phyloP scores from a whole-genome alignment of 345 rosid species.

The Pistacia integerrima region DNA sequence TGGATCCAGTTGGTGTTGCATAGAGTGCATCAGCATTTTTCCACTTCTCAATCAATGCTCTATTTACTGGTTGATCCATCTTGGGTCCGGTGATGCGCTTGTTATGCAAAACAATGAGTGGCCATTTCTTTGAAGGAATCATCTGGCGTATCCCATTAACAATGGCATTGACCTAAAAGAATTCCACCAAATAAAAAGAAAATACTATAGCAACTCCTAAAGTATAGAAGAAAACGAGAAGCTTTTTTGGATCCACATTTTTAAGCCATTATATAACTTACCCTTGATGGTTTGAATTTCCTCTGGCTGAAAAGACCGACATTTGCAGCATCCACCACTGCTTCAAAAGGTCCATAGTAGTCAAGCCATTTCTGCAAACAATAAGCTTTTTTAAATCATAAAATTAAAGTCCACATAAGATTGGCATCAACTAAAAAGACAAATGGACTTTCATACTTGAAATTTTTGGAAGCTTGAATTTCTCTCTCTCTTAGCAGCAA shows the following conservation, averaged over 20 bases:
- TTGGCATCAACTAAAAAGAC: slow-evolving; percentile 4
- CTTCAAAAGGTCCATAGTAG: slow-evolving; percentile 72
- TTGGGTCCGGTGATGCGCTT: slow-evolving; percentile 48
- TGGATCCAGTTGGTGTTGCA: slow-evolving; percentile 71
- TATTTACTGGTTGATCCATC: slow-evolving; percentile 45
- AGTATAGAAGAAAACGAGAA: not conserved
- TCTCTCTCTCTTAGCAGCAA: slow-evolving; percentile 56
- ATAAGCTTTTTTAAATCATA: slow-evolving; percentile 7
- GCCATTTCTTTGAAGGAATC: slow-evolving; percentile 65
- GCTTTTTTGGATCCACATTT: slow-evolving; percentile 2
- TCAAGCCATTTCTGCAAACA: slow-evolving; percentile 70
- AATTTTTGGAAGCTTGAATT: slow-evolving; percentile 60
- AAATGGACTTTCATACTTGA: slow-evolving; percentile 45
- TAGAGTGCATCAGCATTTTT: slow-evolving; percentile 61
- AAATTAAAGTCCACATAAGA: not conserved
- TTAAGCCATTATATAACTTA: slow-evolving; percentile 22
- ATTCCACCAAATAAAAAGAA: slow-evolving; percentile 6
- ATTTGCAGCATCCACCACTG: slow-evolving; percentile 72
- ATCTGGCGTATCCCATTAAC: slow-evolving; percentile 58
- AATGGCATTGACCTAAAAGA: slow-evolving; percentile 52
- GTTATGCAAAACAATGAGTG: slow-evolving; percentile 69
- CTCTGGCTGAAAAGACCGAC: slow-evolving; percentile 55
- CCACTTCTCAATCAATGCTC: slow-evolving; percentile 60
- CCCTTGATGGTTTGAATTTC: slow-evolving; percentile 59
- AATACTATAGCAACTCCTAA: slow-evolving; percentile 8